Base-by-base conservation (phyloP, 2,329 filamentous ascomycete species). In the Chalara sp. region DNA sequence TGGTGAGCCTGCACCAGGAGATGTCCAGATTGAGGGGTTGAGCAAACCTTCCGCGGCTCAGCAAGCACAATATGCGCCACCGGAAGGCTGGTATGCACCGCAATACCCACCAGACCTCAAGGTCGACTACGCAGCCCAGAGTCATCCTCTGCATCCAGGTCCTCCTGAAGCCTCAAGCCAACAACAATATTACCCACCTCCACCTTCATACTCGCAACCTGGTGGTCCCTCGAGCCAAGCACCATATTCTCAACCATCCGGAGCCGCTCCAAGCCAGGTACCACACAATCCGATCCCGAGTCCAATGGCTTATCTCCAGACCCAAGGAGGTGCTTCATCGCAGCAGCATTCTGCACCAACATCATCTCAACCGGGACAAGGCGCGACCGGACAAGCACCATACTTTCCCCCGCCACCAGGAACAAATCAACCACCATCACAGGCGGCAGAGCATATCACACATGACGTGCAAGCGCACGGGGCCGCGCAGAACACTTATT, bases 1-100 rank as follows among this genome's bases (percentile, higher is more conserved):
- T 4, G 76, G 71, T 42, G 73, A 85, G 50, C 83, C 86, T 6
- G 80, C 89, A 1, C 91, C 91, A 0, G 83, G 84, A 44, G 90
- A 96, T 62, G 82, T 74, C 49, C 67, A 68, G 42, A 51, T 53
- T 44, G 57, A 69, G 48, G 52, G 48, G 28, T 40, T 54, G 33
- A 54, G 48, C 32, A 49, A 58, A 28, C 53, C 54, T 5, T 51
- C 52, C 5, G 32, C 46, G 6, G 48, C 49, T n/a, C 47, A 56
- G 43, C 32, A 51, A 33, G 32, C 46, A 11, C 32, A 41, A 7
- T 57, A 48, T 32, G 50, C 48, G 6, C 53, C 53, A 5, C 52
- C 54, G 12, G 11, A 12, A 12, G 45, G 45, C 5, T 47, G 21
- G 10, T 47, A 47, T 39, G 45, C 45, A 8, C 45, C 45, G 21